These are phyloP conservation scores for Starmera caribaea DNA, from an alignment of 805 yeast genomes.

Conservation along the genomic window DNA sequence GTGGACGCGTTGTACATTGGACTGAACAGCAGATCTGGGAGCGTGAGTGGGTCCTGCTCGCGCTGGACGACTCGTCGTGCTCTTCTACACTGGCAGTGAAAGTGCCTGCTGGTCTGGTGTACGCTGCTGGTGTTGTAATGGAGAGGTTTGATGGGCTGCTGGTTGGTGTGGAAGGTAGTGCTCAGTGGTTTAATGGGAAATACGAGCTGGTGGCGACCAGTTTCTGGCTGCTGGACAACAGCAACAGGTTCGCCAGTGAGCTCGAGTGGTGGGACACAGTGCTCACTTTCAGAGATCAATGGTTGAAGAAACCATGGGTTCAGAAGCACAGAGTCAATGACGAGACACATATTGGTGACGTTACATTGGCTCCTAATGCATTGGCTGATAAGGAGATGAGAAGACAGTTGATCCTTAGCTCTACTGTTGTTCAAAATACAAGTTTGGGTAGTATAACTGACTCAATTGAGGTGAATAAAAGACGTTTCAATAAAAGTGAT, in stretches of 20 bases:
- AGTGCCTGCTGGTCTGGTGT: too few species aligned
- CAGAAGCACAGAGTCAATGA: not conserved
- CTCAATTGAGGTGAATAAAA: not conserved
- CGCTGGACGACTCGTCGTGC: too few species aligned
- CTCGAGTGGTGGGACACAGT: not conserved
- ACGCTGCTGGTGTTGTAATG: too few species aligned
- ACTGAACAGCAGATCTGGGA: not conserved
- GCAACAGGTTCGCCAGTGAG: not conserved
- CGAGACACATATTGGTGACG: not conserved
- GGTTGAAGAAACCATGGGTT: not conserved
- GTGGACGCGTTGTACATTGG: conserved; percentile 24
- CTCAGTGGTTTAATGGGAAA: not conserved
- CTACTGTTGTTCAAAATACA: conserved; percentile 13
- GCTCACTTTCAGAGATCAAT: not conserved
- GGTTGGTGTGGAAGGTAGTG: too few species aligned
- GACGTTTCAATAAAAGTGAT: not conserved
- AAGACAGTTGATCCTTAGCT: not conserved
- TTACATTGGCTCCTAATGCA: too few species aligned
- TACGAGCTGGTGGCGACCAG: not conserved
- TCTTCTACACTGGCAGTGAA: too few species aligned
- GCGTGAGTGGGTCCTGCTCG: too few species aligned
- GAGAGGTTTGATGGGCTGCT: too few species aligned
- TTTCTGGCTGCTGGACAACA: not conserved
- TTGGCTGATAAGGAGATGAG: too few species aligned
- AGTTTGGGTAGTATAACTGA: not conserved